A percentile compares a stretch with the other conserved stretches of the same genome.
These are phyloP conservation scores for Pholiota molesta DNA, from an alignment of 768 basidiomycete species.

Conservation along the genomic window DNA sequence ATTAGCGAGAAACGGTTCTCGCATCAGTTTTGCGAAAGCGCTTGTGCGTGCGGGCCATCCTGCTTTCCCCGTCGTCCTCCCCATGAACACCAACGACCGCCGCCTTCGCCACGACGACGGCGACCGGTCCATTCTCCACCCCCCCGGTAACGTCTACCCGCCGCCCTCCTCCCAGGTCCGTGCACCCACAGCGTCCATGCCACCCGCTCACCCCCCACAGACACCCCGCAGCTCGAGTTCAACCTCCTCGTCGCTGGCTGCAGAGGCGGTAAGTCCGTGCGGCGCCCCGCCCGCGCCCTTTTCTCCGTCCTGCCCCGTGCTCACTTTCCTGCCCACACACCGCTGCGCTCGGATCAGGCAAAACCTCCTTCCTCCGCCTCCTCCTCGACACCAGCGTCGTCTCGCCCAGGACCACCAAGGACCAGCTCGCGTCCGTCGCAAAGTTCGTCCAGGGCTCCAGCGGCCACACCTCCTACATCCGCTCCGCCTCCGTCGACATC, in stretches of 20 bases:
- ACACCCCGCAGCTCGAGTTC: slow-evolving; percentile 43
- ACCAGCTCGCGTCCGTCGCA: slow-evolving; percentile 79
- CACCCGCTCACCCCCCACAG: slow-evolving; percentile 27
- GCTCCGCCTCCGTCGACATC: slow-evolving; percentile 73
- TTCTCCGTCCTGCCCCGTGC: slow-evolving; percentile 10
- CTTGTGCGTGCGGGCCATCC: slow-evolving; percentile 60
- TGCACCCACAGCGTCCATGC: slow-evolving; percentile 21
- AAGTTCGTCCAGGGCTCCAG: slow-evolving; percentile 80
- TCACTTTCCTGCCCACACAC: slow-evolving; percentile 17
- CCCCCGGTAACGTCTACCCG: slow-evolving; percentile 23
- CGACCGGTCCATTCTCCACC: slow-evolving; percentile 30
- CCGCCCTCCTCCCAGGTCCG: slow-evolving; percentile 11
- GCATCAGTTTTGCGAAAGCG: slow-evolving; percentile 63
- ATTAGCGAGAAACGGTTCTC: slow-evolving; percentile 47
- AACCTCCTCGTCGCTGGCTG: slow-evolving; percentile 84
- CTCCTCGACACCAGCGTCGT: slow-evolving; percentile 81
- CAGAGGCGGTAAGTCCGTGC: slow-evolving; percentile 56
- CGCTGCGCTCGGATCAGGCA: slow-evolving; percentile 56
- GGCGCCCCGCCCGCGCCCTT: too few species aligned
- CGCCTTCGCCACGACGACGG: slow-evolving; percentile 48
- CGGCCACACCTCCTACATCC: slow-evolving; percentile 73
- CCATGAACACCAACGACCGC: slow-evolving; percentile 64
- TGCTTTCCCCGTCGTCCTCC: slow-evolving; percentile 49
- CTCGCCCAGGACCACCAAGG: slow-evolving; percentile 61
- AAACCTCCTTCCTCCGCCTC: slow-evolving; percentile 86